A percentile compares a stretch with the other conserved stretches of the same genome.
Evolutionary conservation across 139 green algal species (phyloP).

Genomic region (Ostreobium quekettii): DNA sequence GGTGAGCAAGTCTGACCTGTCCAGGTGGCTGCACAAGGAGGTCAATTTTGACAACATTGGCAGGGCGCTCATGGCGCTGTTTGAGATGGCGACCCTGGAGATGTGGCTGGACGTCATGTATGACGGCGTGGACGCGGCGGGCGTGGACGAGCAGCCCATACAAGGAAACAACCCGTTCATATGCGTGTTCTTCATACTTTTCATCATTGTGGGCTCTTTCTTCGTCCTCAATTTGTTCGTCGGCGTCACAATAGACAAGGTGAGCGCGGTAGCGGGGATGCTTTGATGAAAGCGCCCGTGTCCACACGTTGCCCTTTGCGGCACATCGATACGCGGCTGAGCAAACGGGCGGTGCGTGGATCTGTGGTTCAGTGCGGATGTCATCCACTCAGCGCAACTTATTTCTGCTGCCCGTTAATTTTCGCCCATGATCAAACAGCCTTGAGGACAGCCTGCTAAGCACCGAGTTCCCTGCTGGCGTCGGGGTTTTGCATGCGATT

Average conservation of each 20-base stretch:
- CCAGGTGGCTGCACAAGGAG: constrained; percentile 29
- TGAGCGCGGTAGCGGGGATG: neutral
- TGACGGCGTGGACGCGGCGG: constrained; percentile 35
- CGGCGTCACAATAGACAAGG: constrained; percentile 27
- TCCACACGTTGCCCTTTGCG: too few relatives aligned
- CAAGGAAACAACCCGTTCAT: constrained; percentile 30
- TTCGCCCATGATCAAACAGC: too few relatives aligned
- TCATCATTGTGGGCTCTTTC: constrained; percentile 42
- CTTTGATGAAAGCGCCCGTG: too few relatives aligned
- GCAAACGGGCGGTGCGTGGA: too few relatives aligned
- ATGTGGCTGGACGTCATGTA: constrained; percentile 57
- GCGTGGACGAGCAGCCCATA: constrained; percentile 43
- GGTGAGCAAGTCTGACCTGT: too few relatives aligned
- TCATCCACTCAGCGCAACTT: too few relatives aligned
- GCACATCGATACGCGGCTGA: too few relatives aligned
- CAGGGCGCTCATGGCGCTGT: constrained; percentile 42
- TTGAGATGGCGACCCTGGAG: constrained; percentile 52
- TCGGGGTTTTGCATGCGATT: too few relatives aligned
- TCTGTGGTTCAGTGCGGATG: too few relatives aligned
- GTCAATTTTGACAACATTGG: constrained; percentile 61
- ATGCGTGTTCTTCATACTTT: constrained; percentile 51
- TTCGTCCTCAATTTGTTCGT: constrained; percentile 48
- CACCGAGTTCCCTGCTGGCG: too few relatives aligned
- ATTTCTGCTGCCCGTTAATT: too few relatives aligned
- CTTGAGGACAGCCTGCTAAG: too few relatives aligned